Evolutionary conservation across 1,284 basidiomycete species (phyloP).

Genomic region (Papiliotrema laurentii): DNA sequence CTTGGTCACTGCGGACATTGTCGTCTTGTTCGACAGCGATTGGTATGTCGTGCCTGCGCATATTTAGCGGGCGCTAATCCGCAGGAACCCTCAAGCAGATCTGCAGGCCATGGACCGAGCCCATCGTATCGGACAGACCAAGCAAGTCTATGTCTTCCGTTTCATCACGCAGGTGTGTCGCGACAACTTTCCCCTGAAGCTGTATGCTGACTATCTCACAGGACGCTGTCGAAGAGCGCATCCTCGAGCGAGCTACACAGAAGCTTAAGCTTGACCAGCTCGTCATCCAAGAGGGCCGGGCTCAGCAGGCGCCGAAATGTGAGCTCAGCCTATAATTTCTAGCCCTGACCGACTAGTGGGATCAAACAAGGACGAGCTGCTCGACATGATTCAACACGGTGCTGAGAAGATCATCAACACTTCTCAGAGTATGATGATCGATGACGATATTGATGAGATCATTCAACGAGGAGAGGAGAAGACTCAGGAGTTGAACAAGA

Average conservation of each 20-base stretch:
- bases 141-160: constrained; percentile 97
- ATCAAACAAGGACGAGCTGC: constrained; percentile 84
- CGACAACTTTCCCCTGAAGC: neutral
- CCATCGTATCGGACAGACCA: constrained; percentile 97
- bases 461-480: constrained; percentile 88
- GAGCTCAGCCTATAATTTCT: neutral
- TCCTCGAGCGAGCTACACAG: constrained; percentile 94
- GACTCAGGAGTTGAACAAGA: constrained; percentile 81
- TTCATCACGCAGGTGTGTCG: constrained; percentile 79
- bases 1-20: constrained; percentile 89
- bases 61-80: neutral
- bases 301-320: constrained; percentile 50
- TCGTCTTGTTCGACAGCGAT: constrained; percentile 96
- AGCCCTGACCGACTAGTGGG: constrained; percentile 55
- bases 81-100: constrained; percentile 96
- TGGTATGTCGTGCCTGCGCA: constrained; percentile 56
- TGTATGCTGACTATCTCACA: constrained; percentile 16
- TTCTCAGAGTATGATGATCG: constrained; percentile 62
- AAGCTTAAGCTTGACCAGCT: constrained; percentile 94
- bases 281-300: constrained; percentile 93
- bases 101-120: constrained; percentile 99
- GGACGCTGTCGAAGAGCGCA: constrained; percentile 92
- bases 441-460: constrained; percentile 93
- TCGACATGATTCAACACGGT: constrained; percentile 98
- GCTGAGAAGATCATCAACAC: constrained; percentile 94